Evolutionary conservation across 2,329 filamentous ascomycete species (phyloP), one percentile per base, ranked within the genome.

Genomic region (Exophiala sp.): DNA sequence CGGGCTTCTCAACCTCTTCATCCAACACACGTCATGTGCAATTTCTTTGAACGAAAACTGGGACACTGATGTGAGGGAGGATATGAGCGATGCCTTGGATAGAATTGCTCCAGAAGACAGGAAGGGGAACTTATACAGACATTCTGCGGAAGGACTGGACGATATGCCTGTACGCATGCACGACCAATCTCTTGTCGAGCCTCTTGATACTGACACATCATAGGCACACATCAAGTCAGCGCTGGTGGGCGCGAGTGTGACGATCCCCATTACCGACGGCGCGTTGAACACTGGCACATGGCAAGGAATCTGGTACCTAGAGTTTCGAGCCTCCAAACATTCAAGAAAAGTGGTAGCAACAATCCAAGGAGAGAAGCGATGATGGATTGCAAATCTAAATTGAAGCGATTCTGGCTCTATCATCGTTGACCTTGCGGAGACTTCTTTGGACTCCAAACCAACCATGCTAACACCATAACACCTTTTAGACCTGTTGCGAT

Each of bases 21-120:
- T 97, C 50, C 92, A 99, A 74, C 94, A 99, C 74, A 99, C 94
- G 4, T 90, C 85, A 66, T 96, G 91, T 72, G 94, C 88, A 10
- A 79, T 99, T 49, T 89, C 84, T 56, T 75, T 99, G 65, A 99
- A 99, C 69, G 94, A 99, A 80, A 97, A 97, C 75, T 87, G 77
- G 76, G 89, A 91, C 68, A 72, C 76, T 42, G 89, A 95, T 73
- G 94, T 99, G n/a, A 82, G 91, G 54, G 81, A 81, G 38, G 91
- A 99, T 72, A 96, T 97, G 92, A 90, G 84, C 67, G 90, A 96
- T 75, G 90, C 92, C 43, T 77, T 99, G 62, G 92, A 99, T 71
- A 80, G 91, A 41, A 88, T 99, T 65, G 94, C 87, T 39, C 91
- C 91, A 0, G 88, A 89, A 66, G 91, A 95, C 51, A 81, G 79